These are phyloP conservation scores for Venturiaceae sp. DNA, from an alignment of 2,329 filamentous ascomycete genomes.

Conservation along the genomic window DNA sequence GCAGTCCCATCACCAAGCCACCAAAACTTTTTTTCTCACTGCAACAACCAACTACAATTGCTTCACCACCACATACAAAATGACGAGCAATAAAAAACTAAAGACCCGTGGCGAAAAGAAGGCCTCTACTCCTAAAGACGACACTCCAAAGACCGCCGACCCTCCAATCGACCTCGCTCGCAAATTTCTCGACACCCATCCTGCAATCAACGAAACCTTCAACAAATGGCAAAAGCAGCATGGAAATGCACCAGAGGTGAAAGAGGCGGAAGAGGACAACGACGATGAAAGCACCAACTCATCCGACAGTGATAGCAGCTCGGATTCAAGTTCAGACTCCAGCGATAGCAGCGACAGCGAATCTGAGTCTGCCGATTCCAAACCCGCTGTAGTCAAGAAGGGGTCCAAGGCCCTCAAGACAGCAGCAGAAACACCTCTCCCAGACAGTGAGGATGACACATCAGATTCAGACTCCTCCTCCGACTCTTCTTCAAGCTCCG, in stretches of 20 bases:
- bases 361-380: neutral
- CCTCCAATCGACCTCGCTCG: slow-evolving; percentile 20
- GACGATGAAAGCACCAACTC: neutral
- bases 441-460: neutral
- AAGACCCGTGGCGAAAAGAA: neutral
- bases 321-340: slow-evolving; percentile 8
- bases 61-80: neutral
- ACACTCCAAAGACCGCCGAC: neutral
- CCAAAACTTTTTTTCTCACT: neutral
- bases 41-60: neutral
- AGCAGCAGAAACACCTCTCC: neutral
- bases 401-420: neutral
- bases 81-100: neutral
- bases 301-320: neutral
- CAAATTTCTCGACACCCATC: slow-evolving; percentile 21
- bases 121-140: neutral
- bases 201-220: slow-evolving; percentile 17
- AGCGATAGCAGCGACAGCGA: slow-evolving; percentile 15
- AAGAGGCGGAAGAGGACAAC: slow-evolving; percentile 5
- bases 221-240: slow-evolving; percentile 17
- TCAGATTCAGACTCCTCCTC: slow-evolving; percentile 11
- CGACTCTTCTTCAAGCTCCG: slow-evolving; percentile 10
- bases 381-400: neutral
- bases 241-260: slow-evolving; percentile 7
- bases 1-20: neutral